Conservation (phyloP, 805 yeast genomes). For the Kluyveromyces nonfermentans region DNA sequence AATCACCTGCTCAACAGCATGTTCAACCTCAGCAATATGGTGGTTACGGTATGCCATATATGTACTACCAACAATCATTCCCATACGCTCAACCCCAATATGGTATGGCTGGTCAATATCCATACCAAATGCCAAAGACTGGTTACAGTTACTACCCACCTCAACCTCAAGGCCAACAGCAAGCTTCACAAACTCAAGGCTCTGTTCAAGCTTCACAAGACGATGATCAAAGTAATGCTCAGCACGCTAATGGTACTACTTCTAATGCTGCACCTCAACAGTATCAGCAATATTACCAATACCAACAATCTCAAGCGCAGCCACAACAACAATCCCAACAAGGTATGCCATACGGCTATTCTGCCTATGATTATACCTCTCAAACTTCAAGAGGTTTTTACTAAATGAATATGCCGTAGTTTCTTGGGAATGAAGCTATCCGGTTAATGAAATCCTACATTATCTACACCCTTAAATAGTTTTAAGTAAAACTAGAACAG, state of each 20-base stretch:
- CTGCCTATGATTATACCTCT: conserved; percentile 27
- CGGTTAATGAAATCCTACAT: not conserved
- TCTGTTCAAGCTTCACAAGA: conserved; percentile 8
- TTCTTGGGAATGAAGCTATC: not conserved
- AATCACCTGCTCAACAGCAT: conserved; percentile 8
- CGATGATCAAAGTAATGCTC: conserved; percentile 11
- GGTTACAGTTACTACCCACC: conserved; percentile 23
- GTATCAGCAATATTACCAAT: conserved; percentile 28
- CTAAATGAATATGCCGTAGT: conserved; percentile 6
- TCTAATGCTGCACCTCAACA: conserved; percentile 9
- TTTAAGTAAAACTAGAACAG: not conserved
- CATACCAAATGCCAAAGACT: conserved; percentile 24
- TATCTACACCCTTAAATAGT: conserved; percentile 1
- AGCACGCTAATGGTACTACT: conserved; percentile 15
- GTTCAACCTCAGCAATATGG: conserved; percentile 19
- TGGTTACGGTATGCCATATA: conserved; percentile 29
- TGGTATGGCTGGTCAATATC: conserved; percentile 27
- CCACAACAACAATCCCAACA: conserved; percentile 23
- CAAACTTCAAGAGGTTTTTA: conserved; percentile 29
- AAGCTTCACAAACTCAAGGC: conserved; percentile 16
- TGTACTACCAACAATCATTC: conserved; percentile 29
- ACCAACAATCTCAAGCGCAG: conserved; percentile 15
- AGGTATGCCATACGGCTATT: conserved; percentile 25
- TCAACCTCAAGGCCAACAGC: conserved; percentile 18
- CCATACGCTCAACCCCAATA: conserved; percentile 31